These are phyloP conservation scores for Brassica juncea DNA, from an alignment of 345 rosid species.

Conservation along the genomic window DNA sequence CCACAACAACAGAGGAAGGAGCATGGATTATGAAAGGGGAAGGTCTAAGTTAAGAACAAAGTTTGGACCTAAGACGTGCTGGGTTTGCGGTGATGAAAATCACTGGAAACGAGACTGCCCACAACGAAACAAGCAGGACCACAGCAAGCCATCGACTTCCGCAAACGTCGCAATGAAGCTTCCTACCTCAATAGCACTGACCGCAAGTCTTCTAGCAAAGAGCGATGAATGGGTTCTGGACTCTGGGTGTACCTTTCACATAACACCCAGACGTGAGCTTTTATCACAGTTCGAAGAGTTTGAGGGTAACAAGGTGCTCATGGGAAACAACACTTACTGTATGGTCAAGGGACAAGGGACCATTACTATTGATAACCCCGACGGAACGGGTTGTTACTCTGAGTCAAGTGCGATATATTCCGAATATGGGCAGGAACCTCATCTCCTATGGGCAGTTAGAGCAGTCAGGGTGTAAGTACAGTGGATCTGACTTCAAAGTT, in stretches of 20 bases:
- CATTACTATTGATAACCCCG: not conserved
- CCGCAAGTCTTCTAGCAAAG: not conserved
- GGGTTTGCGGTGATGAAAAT: too few relatives aligned
- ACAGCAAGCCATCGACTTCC: not conserved
- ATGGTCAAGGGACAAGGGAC: not conserved
- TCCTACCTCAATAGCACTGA: not conserved
- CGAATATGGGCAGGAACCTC: not conserved
- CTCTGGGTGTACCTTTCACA: not conserved
- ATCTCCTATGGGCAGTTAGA: not conserved
- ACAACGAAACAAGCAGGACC: not conserved
- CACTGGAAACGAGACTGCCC: not conserved
- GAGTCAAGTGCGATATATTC: not conserved
- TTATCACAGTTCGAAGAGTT: not conserved
- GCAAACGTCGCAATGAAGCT: too few relatives aligned
- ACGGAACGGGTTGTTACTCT: not conserved
- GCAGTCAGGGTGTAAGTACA: not conserved
- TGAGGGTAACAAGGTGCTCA: not conserved
- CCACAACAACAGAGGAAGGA: not conserved
- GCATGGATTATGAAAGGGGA: not conserved
- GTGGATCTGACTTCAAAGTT: not conserved
- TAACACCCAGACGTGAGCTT: not conserved
- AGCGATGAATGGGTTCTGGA: not conserved
- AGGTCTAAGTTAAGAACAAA: not conserved
- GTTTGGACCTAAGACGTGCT: not conserved
- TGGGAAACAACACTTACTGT: not conserved